Evolutionary conservation across 1,284 basidiomycete species (phyloP), one percentile per base, ranked within the genome.

Genomic region (Ganoderma leucocontextum): DNA sequence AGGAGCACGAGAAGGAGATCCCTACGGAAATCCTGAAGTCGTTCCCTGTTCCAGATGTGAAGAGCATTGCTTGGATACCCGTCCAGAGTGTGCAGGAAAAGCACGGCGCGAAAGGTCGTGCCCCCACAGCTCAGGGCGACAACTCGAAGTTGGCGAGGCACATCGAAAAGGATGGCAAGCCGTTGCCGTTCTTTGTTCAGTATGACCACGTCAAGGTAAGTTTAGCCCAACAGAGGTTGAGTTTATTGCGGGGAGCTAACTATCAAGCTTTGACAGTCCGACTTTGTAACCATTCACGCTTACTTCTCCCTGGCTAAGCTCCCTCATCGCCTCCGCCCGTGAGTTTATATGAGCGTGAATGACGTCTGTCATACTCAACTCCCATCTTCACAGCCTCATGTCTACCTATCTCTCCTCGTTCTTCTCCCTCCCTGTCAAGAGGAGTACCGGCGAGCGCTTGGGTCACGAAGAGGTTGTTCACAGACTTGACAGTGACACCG

Each of bases 61-160:
- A 92, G 75, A 94, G 90, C 71, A 97, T 99, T 75, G 89, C 93
- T 7, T 99, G 97, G 96, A 97, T 99, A 68, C 90, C 94, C 0
- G 96, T 99, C 2, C 89, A 96, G 75, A 97, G 91, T 69, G 79
- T 88, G 19, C 91, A 91, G 77, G 90, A 94, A 76, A 79, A 82
- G 36, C 88, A 87, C 42, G 81, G 78, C 60, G 85, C 87, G 19
- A 80, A 88, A 64, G 79, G 60, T 68, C 76, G 71, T 74, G 77
- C 63, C 77, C 76, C 69, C 2, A 59, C 68, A 6, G 61, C 69
- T 29, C 72, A 70, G 64, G 67, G 69, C 10, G 71, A 72, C 71
- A 74, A 78, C 63, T 63, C 66, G 15, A 74, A 81, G 29, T 82
- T 98, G 22, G 85, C 88, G 70, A 83, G 84, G 64, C 88, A 95